Base-by-base conservation (phyloP, 225 moss, liverwort and hornwort genomes). In the Lunularia cruciata region DNA sequence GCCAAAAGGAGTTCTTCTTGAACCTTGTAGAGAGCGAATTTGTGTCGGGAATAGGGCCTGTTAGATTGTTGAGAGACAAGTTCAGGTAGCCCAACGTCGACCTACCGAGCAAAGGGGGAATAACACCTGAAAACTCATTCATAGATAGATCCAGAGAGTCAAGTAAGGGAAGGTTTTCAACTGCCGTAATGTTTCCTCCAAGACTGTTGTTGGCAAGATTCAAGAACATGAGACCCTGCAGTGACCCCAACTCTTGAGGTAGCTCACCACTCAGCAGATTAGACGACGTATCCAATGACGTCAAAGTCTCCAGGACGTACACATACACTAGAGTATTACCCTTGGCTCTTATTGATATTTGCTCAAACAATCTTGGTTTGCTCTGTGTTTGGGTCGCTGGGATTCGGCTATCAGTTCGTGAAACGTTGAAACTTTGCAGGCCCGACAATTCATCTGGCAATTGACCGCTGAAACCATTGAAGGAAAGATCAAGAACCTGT, bases 71-170 rank as follows among this genome's bases (percentile, higher is more conserved):
- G 15, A 22, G 27, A 8, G 54, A 6, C 2, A 54, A 22, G 54
- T 54, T 54, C 54, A 54, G 3, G n/a, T 54, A 54, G 22, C 54
- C n/a, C 54, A 54, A 54, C 9, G 15, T 22, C 54, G n/a, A n/a
- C 20, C 20, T 19, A 18, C 52, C 19, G 6, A 53, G 52, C 6
- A 18, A 53, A 5, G 8, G 8, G 7, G 52, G 52, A 53, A 53
- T 53, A 25, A 6, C 8, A 25, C 52, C 52, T 18, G 52, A 53
- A 5, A 53, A 19, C 52, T 53, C 8, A 18, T 8, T 53, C 25
- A 53, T 18, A 8, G 52, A 53, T n/a, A 53, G 18, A 53, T 53
- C 52, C 52, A 53, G 52, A 5, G 19, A 6, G 19, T 53, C 52
- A 6, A 53, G 52, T 6, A 6, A 6, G 19, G 52, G 18, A 5